A percentile compares a stretch with the other conserved stretches of the same genome.
These are phyloP conservation scores for Lasiosphaeria miniovina DNA, from an alignment of 495 filamentous ascomycete genomes.

Conservation along the genomic window DNA sequence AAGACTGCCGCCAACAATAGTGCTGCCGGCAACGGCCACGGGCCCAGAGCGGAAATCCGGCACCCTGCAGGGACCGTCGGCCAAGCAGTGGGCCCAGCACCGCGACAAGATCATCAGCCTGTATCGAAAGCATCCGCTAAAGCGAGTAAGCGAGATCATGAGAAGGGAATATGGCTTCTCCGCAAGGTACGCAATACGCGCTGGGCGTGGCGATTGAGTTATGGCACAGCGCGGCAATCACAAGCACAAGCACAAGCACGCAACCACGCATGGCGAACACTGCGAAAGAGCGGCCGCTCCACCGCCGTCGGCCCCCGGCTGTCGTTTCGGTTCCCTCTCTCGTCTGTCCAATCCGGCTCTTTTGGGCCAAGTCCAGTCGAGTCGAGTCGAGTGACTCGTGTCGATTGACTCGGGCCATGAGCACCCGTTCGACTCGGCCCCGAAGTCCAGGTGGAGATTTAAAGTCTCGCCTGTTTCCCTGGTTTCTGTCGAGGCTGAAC, in stretches of 20 bases:
- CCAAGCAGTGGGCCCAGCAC: conserved; percentile 29
- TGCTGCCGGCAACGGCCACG: background rate
- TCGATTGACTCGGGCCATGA: background rate
- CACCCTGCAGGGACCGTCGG: conserved; percentile 32
- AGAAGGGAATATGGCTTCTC: conserved; percentile 31
- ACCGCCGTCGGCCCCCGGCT: too few species aligned
- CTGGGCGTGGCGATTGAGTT: background rate
- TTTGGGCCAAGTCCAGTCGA: too few species aligned
- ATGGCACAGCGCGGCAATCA: background rate
- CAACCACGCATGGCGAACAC: background rate
- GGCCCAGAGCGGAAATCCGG: conserved; percentile 25
- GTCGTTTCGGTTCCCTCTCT: too few species aligned
- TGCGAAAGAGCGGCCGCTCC: too few species aligned
- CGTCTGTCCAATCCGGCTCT: too few species aligned
- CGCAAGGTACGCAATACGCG: conserved; percentile 26
- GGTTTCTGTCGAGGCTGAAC: background rate
- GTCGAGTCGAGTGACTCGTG: conserved; percentile 6
- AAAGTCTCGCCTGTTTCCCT: background rate
- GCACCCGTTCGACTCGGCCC: background rate
- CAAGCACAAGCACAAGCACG: background rate
- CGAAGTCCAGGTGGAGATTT: background rate
- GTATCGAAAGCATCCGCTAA: conserved; percentile 31
- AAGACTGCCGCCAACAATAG: conserved; percentile 8
- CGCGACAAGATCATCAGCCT: conserved; percentile 33
- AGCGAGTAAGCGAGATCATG: conserved; percentile 34